Conservation (phyloP, 176 grass and related monocot species). For the Aegilops sharonensis region DNA sequence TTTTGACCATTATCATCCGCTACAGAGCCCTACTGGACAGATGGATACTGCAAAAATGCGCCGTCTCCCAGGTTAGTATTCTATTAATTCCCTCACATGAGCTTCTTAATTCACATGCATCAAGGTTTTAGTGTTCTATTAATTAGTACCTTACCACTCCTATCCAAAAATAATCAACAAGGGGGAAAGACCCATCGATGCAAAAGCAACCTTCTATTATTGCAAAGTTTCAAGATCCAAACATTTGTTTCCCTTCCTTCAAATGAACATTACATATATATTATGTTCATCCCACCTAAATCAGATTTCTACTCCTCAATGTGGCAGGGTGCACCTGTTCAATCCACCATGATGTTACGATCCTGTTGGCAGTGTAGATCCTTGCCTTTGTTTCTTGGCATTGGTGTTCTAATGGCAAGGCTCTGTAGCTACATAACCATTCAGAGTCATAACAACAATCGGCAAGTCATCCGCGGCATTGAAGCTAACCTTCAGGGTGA, state of each 20-base stretch:
- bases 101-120: background rate
- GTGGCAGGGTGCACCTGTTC: slow-evolving; percentile 31
- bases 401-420: slow-evolving; percentile 37
- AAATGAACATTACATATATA: background rate
- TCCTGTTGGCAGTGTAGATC: slow-evolving; percentile 13
- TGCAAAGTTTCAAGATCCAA: too few relatives aligned
- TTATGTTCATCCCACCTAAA: background rate
- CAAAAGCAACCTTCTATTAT: too few relatives aligned
- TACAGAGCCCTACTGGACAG: slow-evolving; percentile 37
- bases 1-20: slow-evolving; percentile 19
- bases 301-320: slow-evolving; percentile 3
- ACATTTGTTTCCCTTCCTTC: background rate
- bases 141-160: too few relatives aligned
- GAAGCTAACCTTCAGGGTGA: slow-evolving; percentile 3
- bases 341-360: background rate
- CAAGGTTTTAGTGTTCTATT: background rate
- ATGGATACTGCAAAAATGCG: slow-evolving; percentile 29
- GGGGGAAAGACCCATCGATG: too few relatives aligned
- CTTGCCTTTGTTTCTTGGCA: slow-evolving; percentile 43
- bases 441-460: background rate
- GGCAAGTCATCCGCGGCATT: background rate
- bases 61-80: slow-evolving; percentile 32
- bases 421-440: background rate
- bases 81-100: too few relatives aligned
- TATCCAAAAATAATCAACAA: too few relatives aligned